Percentiles rank a stretch among this genome's conserved stretches.
Conservation (phyloP, 805 yeast species). For the Kodamaea lidongshanica region DNA sequence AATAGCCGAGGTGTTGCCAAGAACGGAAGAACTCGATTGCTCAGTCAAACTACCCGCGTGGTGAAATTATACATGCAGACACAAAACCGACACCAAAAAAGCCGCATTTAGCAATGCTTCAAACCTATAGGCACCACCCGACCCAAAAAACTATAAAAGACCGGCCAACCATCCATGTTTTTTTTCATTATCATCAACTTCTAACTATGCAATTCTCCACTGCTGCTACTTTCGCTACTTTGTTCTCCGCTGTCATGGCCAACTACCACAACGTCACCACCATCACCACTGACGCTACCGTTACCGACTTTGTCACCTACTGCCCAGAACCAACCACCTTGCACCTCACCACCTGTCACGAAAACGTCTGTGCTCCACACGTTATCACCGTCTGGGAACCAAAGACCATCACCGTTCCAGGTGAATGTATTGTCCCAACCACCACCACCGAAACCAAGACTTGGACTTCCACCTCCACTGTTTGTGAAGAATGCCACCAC, state of each 20-base stretch:
- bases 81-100: no score
- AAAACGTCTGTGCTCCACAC: conserved; percentile 21
- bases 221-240: conserved; percentile 20
- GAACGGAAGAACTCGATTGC: no score
- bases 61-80: no score
- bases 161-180: no score
- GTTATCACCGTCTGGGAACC: conserved; percentile 27
- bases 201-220: conserved; percentile 10
- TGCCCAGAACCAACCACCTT: conserved; percentile 32
- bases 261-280: conserved; percentile 19
- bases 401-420: conserved; percentile 29
- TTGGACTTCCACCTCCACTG: conserved; percentile 13
- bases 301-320: conserved; percentile 33
- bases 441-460: conserved; percentile 6
- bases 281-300: conserved; percentile 26
- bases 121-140: no score
- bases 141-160: no score
- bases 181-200: background rate
- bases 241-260: conserved; percentile 26
- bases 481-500: conserved; percentile 15
- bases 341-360: conserved; percentile 27
- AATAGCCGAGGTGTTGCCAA: no score
- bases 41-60: no score
- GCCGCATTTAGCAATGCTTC: no score
- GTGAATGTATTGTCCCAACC: conserved; percentile 11